These are phyloP conservation scores for Xylaria cubensis DNA, from an alignment of 495 filamentous ascomycete species.

Conservation along the genomic window DNA sequence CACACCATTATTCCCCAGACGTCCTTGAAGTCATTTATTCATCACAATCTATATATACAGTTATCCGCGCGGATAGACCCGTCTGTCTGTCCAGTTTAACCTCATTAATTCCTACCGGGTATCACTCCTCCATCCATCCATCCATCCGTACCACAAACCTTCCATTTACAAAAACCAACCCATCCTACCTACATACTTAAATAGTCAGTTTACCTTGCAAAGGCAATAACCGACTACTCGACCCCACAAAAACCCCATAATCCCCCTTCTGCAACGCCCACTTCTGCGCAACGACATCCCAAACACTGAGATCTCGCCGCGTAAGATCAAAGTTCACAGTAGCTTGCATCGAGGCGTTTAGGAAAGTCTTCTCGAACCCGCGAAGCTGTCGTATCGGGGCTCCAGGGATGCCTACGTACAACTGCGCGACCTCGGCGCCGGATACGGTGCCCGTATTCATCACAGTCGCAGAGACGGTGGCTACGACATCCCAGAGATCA, in stretches of 20 bases:
- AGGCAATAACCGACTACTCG: constrained; percentile 62
- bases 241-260: constrained; percentile 52
- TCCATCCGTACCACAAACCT: no score
- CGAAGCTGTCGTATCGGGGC: constrained; percentile 60
- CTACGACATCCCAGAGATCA: constrained; percentile 55
- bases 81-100: neutral
- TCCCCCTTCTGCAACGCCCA: constrained; percentile 50
- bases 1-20: no score
- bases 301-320: constrained; percentile 62
- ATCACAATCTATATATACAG: neutral
- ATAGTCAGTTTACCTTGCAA: constrained; percentile 53
- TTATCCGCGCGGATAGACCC: neutral
- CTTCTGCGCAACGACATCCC: constrained; percentile 57
- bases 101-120: neutral
- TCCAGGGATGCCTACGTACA: constrained; percentile 58
- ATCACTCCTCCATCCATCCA: neutral
- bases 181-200: neutral
- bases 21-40: neutral
- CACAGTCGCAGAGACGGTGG: constrained; percentile 48
- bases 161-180: neutral
- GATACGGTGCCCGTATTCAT: constrained; percentile 52
- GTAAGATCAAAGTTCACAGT: constrained; percentile 53
- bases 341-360: constrained; percentile 44
- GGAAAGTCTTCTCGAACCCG: constrained; percentile 59
- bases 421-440: constrained; percentile 56